phyloP scores from a whole-genome alignment of 371 early-diverging fungal species.

The Mucor saturninus region DNA sequence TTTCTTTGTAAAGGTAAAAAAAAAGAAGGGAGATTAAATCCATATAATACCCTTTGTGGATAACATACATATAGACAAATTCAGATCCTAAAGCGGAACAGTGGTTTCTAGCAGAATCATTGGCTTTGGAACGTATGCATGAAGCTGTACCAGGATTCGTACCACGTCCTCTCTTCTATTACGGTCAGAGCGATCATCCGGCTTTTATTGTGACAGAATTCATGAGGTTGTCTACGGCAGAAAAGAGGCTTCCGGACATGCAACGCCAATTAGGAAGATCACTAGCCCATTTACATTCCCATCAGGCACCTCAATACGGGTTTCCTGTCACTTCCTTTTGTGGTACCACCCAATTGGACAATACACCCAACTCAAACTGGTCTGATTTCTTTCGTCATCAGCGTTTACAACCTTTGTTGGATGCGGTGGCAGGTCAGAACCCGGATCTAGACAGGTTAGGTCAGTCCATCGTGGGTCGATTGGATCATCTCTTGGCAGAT shows the following conservation, averaged over 20 bases:
- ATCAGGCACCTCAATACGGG: constrained; percentile 26
- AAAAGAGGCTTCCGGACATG: neutral
- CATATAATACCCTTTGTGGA: no score
- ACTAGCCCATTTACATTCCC: constrained; percentile 27
- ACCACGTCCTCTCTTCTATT: constrained; percentile 14
- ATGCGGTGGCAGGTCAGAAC: constrained; percentile 15
- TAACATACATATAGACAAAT: constrained; percentile 6
- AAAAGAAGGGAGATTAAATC: neutral
- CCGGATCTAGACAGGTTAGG: constrained; percentile 18
- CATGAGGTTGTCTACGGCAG: constrained; percentile 1
- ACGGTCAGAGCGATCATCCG: neutral
- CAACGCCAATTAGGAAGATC: constrained; percentile 12
- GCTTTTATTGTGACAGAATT: constrained; percentile 26
- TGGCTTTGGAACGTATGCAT: constrained; percentile 24
- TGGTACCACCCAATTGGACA: constrained; percentile 38
- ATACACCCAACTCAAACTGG: constrained; percentile 34
- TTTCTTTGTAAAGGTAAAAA: constrained; percentile 25
- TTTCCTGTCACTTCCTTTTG: constrained; percentile 39
- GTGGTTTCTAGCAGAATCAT: constrained; percentile 23
- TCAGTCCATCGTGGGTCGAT: neutral
- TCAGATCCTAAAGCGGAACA: constrained; percentile 7
- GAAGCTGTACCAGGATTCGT: constrained; percentile 20
- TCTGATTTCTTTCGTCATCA: constrained; percentile 30
- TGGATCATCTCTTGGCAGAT: constrained; percentile 24
- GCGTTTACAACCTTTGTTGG: constrained; percentile 28